Percentiles rank a stretch among this genome's conserved stretches.
These are phyloP conservation scores for Leccinum disarticulatum DNA, from an alignment of 768 basidiomycete genomes.

Conservation along the genomic window DNA sequence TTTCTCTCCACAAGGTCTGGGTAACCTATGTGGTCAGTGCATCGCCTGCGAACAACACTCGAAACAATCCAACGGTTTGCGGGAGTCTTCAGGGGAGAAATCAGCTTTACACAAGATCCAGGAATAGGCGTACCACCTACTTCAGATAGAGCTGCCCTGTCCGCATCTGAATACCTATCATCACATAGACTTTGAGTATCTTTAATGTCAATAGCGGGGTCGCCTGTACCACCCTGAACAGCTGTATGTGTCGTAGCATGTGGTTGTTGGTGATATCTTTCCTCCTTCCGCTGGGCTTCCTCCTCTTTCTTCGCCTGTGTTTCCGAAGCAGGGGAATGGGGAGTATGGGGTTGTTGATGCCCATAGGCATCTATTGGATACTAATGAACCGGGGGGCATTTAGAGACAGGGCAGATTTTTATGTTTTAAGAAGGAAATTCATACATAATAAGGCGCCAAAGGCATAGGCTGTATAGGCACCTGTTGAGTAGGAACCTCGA, in stretches of 20 bases:
- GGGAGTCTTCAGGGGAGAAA: too few relatives aligned
- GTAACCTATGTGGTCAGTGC: constrained; percentile 38
- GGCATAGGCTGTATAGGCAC: constrained; percentile 40
- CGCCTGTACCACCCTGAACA: constrained; percentile 16
- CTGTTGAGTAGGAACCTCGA: constrained; percentile 48
- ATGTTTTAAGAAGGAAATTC: constrained; percentile 26
- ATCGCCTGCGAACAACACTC: too few relatives aligned
- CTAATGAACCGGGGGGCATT: constrained; percentile 24
- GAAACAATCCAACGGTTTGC: too few relatives aligned
- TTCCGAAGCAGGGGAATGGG: constrained; percentile 36
- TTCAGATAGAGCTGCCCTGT: too few relatives aligned
- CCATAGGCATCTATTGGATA: constrained; percentile 52
- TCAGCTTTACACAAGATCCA: too few relatives aligned
- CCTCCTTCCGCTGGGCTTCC: constrained; percentile 42
- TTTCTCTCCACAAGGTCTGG: constrained; percentile 45
- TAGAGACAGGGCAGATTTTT: background rate
- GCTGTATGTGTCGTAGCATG: too few relatives aligned
- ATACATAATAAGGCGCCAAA: constrained; percentile 59
- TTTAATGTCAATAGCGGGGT: background rate
- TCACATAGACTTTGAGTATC: too few relatives aligned
- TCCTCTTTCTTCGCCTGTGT: constrained; percentile 45
- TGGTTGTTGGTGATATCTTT: constrained; percentile 16
- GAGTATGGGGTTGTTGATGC: constrained; percentile 45
- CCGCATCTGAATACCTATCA: too few relatives aligned
- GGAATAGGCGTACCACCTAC: too few relatives aligned